These are phyloP conservation scores for Salix udensis DNA, from an alignment of 345 rosid species.

Conservation along the genomic window DNA sequence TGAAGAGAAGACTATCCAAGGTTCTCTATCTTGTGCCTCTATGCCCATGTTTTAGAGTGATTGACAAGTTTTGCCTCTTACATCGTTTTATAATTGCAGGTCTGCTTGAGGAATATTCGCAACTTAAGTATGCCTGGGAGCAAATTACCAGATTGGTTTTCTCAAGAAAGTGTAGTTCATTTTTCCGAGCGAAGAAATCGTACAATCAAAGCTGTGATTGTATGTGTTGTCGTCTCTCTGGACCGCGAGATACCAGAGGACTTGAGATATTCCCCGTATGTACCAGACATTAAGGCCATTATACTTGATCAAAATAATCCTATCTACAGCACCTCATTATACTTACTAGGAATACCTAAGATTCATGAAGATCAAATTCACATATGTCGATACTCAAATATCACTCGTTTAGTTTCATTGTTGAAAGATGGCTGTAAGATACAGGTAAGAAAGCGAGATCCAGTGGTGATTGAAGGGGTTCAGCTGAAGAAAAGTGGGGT, in stretches of 20 bases:
- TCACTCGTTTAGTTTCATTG: constrained; percentile 29
- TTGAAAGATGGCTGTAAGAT: constrained; percentile 38
- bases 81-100: constrained; percentile 27
- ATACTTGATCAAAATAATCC: constrained; percentile 17
- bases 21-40: constrained; percentile 9
- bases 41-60: not conserved
- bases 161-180: constrained; percentile 19
- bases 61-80: not conserved
- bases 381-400: constrained; percentile 42
- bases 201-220: constrained; percentile 38
- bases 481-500: constrained; percentile 44
- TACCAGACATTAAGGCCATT: constrained; percentile 39
- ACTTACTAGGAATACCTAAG: constrained; percentile 46
- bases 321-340: constrained; percentile 4
- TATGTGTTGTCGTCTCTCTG: constrained; percentile 48
- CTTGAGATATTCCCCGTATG: constrained; percentile 24
- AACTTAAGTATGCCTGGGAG: constrained; percentile 58
- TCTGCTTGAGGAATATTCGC: constrained; percentile 34
- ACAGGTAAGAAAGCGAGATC: constrained; percentile 22
- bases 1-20: constrained; percentile 42
- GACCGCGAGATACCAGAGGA: constrained; percentile 25
- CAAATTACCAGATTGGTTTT: constrained; percentile 53
- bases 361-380: constrained; percentile 45
- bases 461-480: constrained; percentile 25
- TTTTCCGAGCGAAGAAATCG: constrained; percentile 38